Percentiles rank a stretch among this genome's conserved stretches.
phyloP scores from a whole-genome alignment of 2,329 filamentous ascomycete species.

The Ilyonectria robusta region DNA sequence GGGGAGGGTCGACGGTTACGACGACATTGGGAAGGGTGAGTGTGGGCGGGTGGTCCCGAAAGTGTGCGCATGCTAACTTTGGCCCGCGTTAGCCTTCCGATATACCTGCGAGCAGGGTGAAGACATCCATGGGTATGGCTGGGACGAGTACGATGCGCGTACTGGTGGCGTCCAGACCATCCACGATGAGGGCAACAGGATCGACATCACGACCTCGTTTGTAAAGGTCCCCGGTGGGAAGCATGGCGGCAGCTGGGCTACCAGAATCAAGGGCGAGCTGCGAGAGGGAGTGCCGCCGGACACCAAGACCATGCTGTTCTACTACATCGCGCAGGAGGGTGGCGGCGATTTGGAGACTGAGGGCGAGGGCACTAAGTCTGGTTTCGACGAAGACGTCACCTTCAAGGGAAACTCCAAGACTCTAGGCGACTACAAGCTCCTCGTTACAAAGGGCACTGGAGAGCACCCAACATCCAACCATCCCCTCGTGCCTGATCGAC shows the following conservation, averaged over 20 bases:
- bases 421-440: constrained; percentile 85
- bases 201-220: constrained; percentile 94
- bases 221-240: constrained; percentile 90
- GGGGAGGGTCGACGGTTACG: constrained; percentile 86
- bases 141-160: constrained; percentile 96
- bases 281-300: constrained; percentile 76
- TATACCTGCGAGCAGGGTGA: constrained; percentile 98
- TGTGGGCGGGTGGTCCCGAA: constrained; percentile 30
- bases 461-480: constrained; percentile 76
- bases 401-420: constrained; percentile 79
- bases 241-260: constrained; percentile 93
- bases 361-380: constrained; percentile 64
- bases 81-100: constrained; percentile 75
- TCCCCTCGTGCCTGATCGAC: constrained; percentile 76
- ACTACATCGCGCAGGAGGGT: constrained; percentile 87
- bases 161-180: constrained; percentile 91
- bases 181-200: constrained; percentile 87
- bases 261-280: constrained; percentile 85
- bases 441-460: constrained; percentile 79
- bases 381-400: constrained; percentile 73
- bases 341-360: constrained; percentile 74
- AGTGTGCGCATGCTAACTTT: constrained; percentile 15
- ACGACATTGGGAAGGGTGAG: constrained; percentile 82
- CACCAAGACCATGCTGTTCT: constrained; percentile 83
- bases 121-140: constrained; percentile 94